Percentiles rank a stretch among this genome's conserved stretches.
phyloP scores from a whole-genome alignment of 2,329 filamentous ascomycete genomes.

The Neocatenulostroma microsporum region DNA sequence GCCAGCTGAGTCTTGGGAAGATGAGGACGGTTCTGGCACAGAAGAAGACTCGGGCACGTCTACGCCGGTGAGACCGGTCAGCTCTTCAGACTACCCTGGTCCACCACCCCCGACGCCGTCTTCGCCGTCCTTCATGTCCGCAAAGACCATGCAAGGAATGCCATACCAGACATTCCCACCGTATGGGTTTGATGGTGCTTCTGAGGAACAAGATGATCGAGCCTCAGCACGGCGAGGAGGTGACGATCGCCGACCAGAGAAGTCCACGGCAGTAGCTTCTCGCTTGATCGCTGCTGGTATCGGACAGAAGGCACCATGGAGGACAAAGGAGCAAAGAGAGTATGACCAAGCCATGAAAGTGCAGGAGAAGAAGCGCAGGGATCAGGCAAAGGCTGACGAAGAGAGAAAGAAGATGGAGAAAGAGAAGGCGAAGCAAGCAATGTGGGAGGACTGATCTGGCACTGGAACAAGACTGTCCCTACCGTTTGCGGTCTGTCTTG shows the following conservation, averaged over 20 bases:
- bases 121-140: constrained; percentile 39
- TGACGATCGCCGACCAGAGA: constrained; percentile 57
- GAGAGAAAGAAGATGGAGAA: constrained; percentile 54
- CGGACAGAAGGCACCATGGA: constrained; percentile 69
- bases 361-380: constrained; percentile 70
- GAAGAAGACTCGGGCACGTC: constrained; percentile 21
- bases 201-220: constrained; percentile 9
- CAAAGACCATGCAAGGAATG: constrained; percentile 8
- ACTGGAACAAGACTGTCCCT: too few relatives aligned
- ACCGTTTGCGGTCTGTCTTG: too few relatives aligned
- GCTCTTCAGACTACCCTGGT: constrained; percentile 29
- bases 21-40: constrained; percentile 41
- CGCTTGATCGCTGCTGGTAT: constrained; percentile 84
- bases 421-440: constrained; percentile 69
- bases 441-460: constrained; percentile 77
- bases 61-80: constrained; percentile 19
- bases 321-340: constrained; percentile 79
- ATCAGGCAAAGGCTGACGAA: constrained; percentile 62
- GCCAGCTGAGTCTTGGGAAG: constrained; percentile 66
- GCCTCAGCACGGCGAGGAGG: constrained; percentile 5
- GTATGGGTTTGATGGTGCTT: constrained; percentile 17
- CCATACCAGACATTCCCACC: constrained; percentile 21
- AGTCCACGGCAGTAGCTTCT: constrained; percentile 84
- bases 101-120: constrained; percentile 63
- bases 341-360: constrained; percentile 77